These are phyloP conservation scores for Ascocoryne sarcoides DNA, from an alignment of 2,329 filamentous ascomycete genomes.

Conservation along the genomic window DNA sequence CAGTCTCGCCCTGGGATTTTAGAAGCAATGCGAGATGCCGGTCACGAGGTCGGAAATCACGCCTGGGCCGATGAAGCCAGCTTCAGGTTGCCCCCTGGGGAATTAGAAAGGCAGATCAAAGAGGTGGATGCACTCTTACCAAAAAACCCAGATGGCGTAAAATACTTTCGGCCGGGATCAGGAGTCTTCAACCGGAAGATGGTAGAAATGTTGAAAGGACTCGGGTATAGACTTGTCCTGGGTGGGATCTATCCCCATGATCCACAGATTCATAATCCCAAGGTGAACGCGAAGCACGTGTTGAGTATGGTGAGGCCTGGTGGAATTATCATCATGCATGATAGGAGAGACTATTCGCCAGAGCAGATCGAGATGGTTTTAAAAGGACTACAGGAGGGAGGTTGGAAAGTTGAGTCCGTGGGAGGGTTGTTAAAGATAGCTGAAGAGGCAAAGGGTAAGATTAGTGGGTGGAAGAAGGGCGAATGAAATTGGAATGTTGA, in stretches of 20 bases:
- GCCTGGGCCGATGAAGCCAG: slow-evolving; percentile 82
- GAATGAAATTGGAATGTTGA: slow-evolving; percentile 5
- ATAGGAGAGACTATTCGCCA: slow-evolving; percentile 71
- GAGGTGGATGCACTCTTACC: slow-evolving; percentile 47
- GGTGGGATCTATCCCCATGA: slow-evolving; percentile 87
- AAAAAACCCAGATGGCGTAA: slow-evolving; percentile 42
- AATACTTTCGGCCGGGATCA: slow-evolving; percentile 75
- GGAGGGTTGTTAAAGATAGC: slow-evolving; percentile 48
- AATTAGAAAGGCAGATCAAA: slow-evolving; percentile 54
- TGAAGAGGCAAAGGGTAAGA: slow-evolving; percentile 5
- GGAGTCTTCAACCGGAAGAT: slow-evolving; percentile 73
- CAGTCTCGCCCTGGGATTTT: slow-evolving; percentile 45
- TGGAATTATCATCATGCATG: slow-evolving; percentile 78
- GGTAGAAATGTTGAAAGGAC: slow-evolving; percentile 46
- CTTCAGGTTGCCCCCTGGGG: slow-evolving; percentile 46
- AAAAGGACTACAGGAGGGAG: slow-evolving; percentile 58
- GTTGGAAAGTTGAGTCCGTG: slow-evolving; percentile 65
- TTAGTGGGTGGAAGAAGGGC: slow-evolving; percentile 6
- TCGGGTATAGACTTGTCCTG: slow-evolving; percentile 67
- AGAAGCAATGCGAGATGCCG: slow-evolving; percentile 46
- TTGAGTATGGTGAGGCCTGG: slow-evolving; percentile 71
- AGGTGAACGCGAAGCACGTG: slow-evolving; percentile 68
- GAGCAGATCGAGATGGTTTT: slow-evolving; percentile 69
- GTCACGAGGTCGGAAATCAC: slow-evolving; percentile 76
- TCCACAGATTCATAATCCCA: slow-evolving; percentile 65